Evolutionary conservation across 2,329 filamentous ascomycete genomes (phyloP), one percentile per base, ranked within the genome.

Genomic region (Neofusicoccum parvum): DNA sequence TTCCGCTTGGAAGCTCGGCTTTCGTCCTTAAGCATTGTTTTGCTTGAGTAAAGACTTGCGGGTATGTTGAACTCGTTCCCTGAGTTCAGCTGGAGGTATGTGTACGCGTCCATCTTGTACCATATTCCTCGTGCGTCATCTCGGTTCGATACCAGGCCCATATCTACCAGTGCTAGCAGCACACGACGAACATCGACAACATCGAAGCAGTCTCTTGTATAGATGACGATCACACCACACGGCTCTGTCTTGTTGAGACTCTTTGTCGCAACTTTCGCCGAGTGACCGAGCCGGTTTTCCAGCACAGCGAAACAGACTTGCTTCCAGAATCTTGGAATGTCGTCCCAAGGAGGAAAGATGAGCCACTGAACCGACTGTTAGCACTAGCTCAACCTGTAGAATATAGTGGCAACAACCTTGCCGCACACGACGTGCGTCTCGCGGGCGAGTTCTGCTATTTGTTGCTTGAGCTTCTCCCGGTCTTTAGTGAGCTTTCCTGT

Each of bases 121-220:
- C 92, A 94, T 58, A 95, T 88, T 0, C 82, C 79, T 51, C 79
- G 80, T 2, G 43, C 37, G 3, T 80, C 59, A 14, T 72, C 70
- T 20, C 56, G 32, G 27, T 69, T 67, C 6, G 73, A 70, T 15
- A 90, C 81, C 43, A 95, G 78, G 7, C 84, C 87, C 66, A 93
- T 79, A 64, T 87, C 81, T 59, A 84, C 83, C 67, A 96, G 76
- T 69, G 81, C 84, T 66, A 81, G 73, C 45, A 94, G 79, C 3
- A 96, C 90, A 49, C 90, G 83, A 34, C 81, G 83, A 5, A 96
- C 85, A 73, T 96, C 92, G 3, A 83, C 79, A 60, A 79, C 82
- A 72, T 96, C 88, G 34, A 80, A 80, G 73, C 93, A 95, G 74
- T 96, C 87, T 48, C 81, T 80, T 5, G 92, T 96, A 75, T 96